Conservation (phyloP, 2,329 filamentous ascomycete genomes). For the Drechslera avenae region DNA sequence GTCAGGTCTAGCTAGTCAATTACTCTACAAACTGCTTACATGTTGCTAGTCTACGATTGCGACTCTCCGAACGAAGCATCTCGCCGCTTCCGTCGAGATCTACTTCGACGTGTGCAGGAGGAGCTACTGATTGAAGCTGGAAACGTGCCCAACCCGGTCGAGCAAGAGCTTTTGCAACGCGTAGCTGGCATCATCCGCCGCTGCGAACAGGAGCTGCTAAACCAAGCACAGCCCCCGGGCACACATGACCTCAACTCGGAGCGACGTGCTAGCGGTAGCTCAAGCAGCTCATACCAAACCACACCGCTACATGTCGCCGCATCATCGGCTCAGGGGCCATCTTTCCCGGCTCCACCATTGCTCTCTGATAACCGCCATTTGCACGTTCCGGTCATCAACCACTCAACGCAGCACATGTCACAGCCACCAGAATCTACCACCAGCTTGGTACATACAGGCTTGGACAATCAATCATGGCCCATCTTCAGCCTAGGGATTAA, state of each 20-base stretch:
- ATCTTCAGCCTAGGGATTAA: constrained; percentile 25
- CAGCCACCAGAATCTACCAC: constrained; percentile 8
- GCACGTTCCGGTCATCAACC: background rate
- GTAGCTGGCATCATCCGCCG: constrained; percentile 36
- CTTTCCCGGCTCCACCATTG: background rate
- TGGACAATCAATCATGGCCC: constrained; percentile 12
- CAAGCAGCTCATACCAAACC: constrained; percentile 6
- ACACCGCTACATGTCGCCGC: constrained; percentile 1
- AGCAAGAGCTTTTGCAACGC: constrained; percentile 34
- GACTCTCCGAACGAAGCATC: constrained; percentile 32
- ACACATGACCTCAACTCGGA: background rate
- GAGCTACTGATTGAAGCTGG: constrained; percentile 37
- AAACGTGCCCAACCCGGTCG: constrained; percentile 24
- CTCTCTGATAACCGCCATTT: background rate
- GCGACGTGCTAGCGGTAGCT: constrained; percentile 5
- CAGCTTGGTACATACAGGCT: constrained; percentile 2
- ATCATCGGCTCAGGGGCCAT: background rate
- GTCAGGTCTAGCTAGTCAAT: background rate
- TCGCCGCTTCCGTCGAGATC: constrained; percentile 40
- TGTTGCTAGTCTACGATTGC: constrained; percentile 41
- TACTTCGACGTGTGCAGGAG: constrained; percentile 41
- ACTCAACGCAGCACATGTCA: background rate
- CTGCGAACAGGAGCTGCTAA: constrained; percentile 33
- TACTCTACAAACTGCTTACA: constrained; percentile 1
- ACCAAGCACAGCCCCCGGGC: constrained; percentile 8